phyloP scores from a whole-genome alignment of 257 asterid genomes.

The Osmanthus fragrans region DNA sequence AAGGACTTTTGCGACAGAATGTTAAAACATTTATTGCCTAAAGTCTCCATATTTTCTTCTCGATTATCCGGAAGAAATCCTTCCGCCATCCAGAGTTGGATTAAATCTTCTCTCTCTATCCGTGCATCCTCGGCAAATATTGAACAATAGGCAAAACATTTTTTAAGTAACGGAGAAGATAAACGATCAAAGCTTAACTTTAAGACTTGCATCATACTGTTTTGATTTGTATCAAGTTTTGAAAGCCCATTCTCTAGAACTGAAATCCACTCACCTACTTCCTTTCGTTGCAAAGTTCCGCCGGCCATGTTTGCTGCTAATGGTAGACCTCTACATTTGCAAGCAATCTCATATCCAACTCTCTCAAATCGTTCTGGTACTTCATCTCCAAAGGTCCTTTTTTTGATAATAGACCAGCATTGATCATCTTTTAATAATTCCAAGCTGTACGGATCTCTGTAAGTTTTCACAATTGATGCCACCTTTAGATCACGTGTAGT shows the following conservation, averaged over 20 bases:
- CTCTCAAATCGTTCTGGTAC: not conserved
- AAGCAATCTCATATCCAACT: not conserved
- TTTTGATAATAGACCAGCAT: constrained; percentile 19
- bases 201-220: constrained; percentile 2
- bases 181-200: constrained; percentile 36
- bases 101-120: constrained; percentile 7
- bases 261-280: constrained; percentile 18
- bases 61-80: not conserved
- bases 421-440: constrained; percentile 7
- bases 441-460: not conserved
- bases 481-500: constrained; percentile 27
- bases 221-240: not conserved
- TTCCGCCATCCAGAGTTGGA: constrained; percentile 32
- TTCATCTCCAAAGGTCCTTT: constrained; percentile 13
- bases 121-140: constrained; percentile 11
- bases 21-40: constrained; percentile 2
- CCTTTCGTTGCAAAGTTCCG: not conserved
- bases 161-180: constrained; percentile 25
- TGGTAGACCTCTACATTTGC: constrained; percentile 26
- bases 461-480: constrained; percentile 10
- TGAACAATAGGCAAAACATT: constrained; percentile 40
- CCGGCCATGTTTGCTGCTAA: constrained; percentile 19
- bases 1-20: constrained; percentile 2
- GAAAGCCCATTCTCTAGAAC: constrained; percentile 1
- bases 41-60: constrained; percentile 7